phyloP scores from a whole-genome alignment of 2,329 filamentous ascomycete species.

The Epichloe glyceriae region DNA sequence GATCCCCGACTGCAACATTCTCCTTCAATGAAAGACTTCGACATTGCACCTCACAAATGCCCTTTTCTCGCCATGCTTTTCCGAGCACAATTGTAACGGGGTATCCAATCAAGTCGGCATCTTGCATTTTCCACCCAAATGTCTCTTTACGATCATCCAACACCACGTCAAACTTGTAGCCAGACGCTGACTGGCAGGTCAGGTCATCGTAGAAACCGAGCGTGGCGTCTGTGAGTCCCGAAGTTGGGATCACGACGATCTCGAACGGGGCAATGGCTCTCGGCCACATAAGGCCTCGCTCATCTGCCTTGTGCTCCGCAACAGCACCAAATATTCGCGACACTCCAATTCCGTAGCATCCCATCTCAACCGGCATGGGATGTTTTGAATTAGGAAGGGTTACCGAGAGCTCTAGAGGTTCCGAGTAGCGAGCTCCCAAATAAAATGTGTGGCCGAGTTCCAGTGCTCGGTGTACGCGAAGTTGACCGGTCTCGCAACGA shows the following conservation, averaged over 20 bases:
- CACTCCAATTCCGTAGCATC: slow-evolving; percentile 89
- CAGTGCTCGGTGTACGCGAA: slow-evolving; percentile 60
- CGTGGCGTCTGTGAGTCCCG: slow-evolving; percentile 33
- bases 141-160: slow-evolving; percentile 60
- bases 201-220: slow-evolving; percentile 52
- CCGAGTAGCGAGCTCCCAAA: slow-evolving; percentile 77
- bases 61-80: slow-evolving; percentile 46
- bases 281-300: slow-evolving; percentile 76
- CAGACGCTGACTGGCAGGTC: slow-evolving; percentile 9
- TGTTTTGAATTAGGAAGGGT: slow-evolving; percentile 20
- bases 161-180: slow-evolving; percentile 43
- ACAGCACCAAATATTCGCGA: slow-evolving; percentile 82
- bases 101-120: slow-evolving; percentile 83
- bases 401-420: slow-evolving; percentile 55
- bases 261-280: slow-evolving; percentile 75
- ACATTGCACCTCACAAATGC: slow-evolving; percentile 67
- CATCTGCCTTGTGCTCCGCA: slow-evolving; percentile 61
- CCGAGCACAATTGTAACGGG: slow-evolving; percentile 74
- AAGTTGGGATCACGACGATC: slow-evolving; percentile 48
- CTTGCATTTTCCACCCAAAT: slow-evolving; percentile 75
- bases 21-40: slow-evolving; percentile 50
- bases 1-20: slow-evolving; percentile 35
- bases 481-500: slow-evolving; percentile 47
- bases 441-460: slow-evolving; percentile 95
- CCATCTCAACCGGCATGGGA: slow-evolving; percentile 65